phyloP scores from a whole-genome alignment of 225 moss, liverwort and hornwort genomes.

The Polytrichum formosum region DNA sequence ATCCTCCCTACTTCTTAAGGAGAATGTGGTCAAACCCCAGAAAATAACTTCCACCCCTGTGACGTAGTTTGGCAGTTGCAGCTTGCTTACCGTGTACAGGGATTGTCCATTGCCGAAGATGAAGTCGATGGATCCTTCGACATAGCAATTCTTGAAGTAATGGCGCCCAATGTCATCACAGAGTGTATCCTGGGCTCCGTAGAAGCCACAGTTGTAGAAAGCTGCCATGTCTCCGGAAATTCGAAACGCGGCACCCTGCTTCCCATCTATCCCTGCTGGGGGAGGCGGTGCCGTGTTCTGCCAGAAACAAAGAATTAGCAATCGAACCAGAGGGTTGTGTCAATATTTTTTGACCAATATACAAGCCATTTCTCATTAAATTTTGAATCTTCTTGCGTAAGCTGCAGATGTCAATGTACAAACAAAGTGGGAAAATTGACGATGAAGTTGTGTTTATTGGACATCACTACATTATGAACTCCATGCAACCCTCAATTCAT shows the following conservation, averaged over 20 bases:
- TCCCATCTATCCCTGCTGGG: slow-evolving; percentile 5
- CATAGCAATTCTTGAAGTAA: slow-evolving; percentile 21
- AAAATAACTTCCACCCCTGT: too few relatives aligned
- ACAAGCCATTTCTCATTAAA: too few relatives aligned
- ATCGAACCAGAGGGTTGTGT: too few relatives aligned
- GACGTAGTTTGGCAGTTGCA: background rate
- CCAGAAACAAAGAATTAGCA: background rate
- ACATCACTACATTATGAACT: too few relatives aligned
- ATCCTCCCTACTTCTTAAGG: too few relatives aligned
- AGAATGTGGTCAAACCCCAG: too few relatives aligned
- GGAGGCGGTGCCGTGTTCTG: slow-evolving; percentile 24
- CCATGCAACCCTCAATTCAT: too few relatives aligned
- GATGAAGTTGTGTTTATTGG: too few relatives aligned
- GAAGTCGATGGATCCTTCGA: slow-evolving; percentile 25
- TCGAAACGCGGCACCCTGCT: slow-evolving; percentile 21
- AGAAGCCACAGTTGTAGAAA: slow-evolving; percentile 25
- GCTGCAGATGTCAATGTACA: too few relatives aligned
- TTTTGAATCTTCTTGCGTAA: too few relatives aligned
- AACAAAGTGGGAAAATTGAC: too few relatives aligned
- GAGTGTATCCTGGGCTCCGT: slow-evolving; percentile 19
- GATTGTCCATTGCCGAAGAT: slow-evolving; percentile 22
- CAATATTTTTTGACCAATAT: too few relatives aligned
- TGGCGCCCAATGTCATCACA: slow-evolving; percentile 22
- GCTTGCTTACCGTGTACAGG: slow-evolving; percentile 11
- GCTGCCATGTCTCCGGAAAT: slow-evolving; percentile 21